Percentiles rank a stretch among this genome's conserved stretches.
Conservation (phyloP, 2,329 filamentous ascomycete genomes). For the Hypoxylon sp. region DNA sequence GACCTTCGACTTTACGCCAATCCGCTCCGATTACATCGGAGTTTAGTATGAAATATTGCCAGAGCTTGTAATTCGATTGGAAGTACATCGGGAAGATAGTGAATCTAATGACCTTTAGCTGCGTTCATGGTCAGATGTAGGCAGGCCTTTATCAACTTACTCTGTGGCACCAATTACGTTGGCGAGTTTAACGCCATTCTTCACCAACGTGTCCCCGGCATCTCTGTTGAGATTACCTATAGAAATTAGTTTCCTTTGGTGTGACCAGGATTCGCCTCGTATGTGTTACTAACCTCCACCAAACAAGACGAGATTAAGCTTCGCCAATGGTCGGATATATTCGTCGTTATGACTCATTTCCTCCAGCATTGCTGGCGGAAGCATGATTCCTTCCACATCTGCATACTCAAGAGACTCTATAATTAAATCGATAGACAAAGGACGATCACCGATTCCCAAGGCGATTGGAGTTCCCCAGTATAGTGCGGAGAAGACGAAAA, state of each 20-base stretch:
- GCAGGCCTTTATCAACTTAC: slow-evolving; percentile 49
- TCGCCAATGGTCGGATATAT: slow-evolving; percentile 52
- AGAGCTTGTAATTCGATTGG: slow-evolving; percentile 55
- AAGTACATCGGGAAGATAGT: slow-evolving; percentile 55
- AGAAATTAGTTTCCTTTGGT: neutral
- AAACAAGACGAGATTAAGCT: slow-evolving; percentile 55
- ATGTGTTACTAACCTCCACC: slow-evolving; percentile 56
- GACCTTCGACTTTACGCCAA: slow-evolving; percentile 55
- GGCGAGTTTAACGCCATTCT: slow-evolving; percentile 54
- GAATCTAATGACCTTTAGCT: slow-evolving; percentile 51
- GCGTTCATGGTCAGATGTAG: neutral
- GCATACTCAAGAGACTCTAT: slow-evolving; percentile 43
- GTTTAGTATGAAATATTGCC: slow-evolving; percentile 62
- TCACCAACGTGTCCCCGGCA: slow-evolving; percentile 57
- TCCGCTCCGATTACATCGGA: slow-evolving; percentile 59
- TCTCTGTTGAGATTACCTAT: slow-evolving; percentile 57
- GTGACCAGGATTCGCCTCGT: neutral
- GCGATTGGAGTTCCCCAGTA: slow-evolving; percentile 45
- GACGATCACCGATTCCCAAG: slow-evolving; percentile 45
- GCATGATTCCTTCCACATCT: slow-evolving; percentile 40
- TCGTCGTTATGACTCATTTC: slow-evolving; percentile 58
- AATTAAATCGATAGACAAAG: slow-evolving; percentile 45
- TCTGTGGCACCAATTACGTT: slow-evolving; percentile 62
- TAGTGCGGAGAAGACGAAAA: slow-evolving; percentile 39
- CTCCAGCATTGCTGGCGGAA: slow-evolving; percentile 57